These are phyloP conservation scores for Lactarius indigo DNA, from an alignment of 768 basidiomycete genomes.

Conservation along the genomic window DNA sequence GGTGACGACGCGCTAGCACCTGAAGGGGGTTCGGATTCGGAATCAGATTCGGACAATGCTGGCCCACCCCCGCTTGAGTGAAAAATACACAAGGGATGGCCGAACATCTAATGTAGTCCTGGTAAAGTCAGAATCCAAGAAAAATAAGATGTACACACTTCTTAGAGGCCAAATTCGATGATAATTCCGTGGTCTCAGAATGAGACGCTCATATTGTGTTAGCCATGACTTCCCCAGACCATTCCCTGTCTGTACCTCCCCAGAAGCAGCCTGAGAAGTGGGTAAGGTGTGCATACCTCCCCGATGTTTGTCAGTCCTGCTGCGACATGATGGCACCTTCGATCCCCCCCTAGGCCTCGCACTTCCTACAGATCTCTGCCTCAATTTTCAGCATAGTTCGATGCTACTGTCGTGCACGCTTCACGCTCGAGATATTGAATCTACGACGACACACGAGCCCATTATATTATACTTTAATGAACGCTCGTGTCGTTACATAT, in stretches of 20 bases:
- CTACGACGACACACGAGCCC: too few relatives aligned
- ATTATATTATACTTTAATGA: too few relatives aligned
- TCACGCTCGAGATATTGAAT: too few relatives aligned
- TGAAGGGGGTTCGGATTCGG: slow-evolving; percentile 43
- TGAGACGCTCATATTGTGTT: background rate
- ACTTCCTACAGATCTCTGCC: background rate
- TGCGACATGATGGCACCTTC: too few relatives aligned
- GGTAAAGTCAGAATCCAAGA: slow-evolving; percentile 2
- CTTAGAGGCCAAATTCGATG: background rate
- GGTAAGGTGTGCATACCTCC: background rate
- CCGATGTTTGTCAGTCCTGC: background rate
- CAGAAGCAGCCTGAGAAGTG: background rate
- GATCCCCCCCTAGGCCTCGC: background rate
- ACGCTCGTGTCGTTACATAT: too few relatives aligned
- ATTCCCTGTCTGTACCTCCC: background rate
- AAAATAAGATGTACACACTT: slow-evolving; percentile 3
- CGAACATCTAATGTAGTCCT: background rate
- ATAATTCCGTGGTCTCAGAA: background rate
- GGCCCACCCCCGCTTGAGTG: slow-evolving; percentile 77
- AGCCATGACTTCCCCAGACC: background rate
- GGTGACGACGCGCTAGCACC: slow-evolving; percentile 28
- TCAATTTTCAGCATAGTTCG: background rate
- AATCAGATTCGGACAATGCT: slow-evolving; percentile 45
- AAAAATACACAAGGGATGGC: background rate
- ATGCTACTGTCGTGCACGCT: too few relatives aligned